Percentiles rank a stretch among this genome's conserved stretches.
These are phyloP conservation scores for Passiflora organensis DNA, from an alignment of 345 rosid species.

Conservation along the genomic window DNA sequence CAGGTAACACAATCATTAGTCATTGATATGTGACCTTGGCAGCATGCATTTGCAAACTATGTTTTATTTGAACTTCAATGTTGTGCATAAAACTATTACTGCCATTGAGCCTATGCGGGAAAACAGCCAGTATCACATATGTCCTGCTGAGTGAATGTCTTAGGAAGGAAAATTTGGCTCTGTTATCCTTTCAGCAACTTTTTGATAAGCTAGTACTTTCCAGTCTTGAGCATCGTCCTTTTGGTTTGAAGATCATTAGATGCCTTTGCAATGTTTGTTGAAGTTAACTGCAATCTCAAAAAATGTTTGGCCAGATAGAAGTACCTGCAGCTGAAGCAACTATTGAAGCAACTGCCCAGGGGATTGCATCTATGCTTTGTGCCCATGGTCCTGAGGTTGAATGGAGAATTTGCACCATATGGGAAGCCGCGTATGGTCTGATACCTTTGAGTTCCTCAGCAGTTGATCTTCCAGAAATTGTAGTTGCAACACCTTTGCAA, in stretches of 20 bases:
- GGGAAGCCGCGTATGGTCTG: conserved; percentile 99
- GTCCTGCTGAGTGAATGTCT: neutral
- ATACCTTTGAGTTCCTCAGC: conserved; percentile 92
- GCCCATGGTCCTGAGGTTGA: conserved; percentile 99
- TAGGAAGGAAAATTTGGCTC: neutral
- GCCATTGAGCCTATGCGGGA: neutral
- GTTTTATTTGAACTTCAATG: neutral
- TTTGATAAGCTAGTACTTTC: neutral
- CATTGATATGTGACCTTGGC: neutral
- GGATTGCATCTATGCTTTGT: conserved; percentile 98
- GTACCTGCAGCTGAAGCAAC: conserved; percentile 95
- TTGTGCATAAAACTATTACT: neutral
- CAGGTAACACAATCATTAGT: conserved; percentile 47
- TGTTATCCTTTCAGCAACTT: conserved; percentile 1
- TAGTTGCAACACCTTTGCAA: conserved; percentile 89
- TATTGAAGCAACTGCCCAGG: conserved; percentile 99
- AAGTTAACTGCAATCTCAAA: conserved; percentile 19
- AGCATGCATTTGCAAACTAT: neutral
- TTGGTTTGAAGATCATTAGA: neutral
- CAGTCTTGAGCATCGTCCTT: neutral
- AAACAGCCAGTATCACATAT: neutral
- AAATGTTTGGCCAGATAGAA: conserved; percentile 59
- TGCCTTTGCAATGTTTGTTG: neutral
- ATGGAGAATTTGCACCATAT: conserved; percentile 98
- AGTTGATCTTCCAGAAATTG: conserved; percentile 95